Percentiles rank a stretch among this genome's conserved stretches.
Evolutionary conservation across 495 filamentous ascomycete species (phyloP).

Genomic region (Neohortaea acidophila): DNA sequence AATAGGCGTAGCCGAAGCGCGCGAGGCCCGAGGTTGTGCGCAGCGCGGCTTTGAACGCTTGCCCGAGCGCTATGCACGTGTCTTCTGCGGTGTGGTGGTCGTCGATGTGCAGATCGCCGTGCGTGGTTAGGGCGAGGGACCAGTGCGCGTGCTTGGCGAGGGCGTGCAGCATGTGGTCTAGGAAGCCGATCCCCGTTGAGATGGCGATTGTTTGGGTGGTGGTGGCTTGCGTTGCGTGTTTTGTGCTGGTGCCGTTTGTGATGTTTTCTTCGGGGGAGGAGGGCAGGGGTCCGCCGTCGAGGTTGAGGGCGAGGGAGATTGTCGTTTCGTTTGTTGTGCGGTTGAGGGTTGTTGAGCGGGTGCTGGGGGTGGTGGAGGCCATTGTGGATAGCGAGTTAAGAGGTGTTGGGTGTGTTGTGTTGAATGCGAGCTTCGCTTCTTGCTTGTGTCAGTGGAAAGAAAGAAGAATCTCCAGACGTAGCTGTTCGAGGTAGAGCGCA

Average conservation of each 20-base stretch:
- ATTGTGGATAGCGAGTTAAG: slow-evolving; percentile 5
- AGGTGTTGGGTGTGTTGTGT: not conserved
- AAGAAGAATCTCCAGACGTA: too few relatives aligned
- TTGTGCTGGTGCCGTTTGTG: slow-evolving; percentile 6
- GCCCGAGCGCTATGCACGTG: slow-evolving; percentile 75
- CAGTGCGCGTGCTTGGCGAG: slow-evolving; percentile 90
- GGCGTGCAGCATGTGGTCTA: slow-evolving; percentile 98
- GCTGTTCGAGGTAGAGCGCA: too few relatives aligned
- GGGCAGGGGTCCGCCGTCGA: slow-evolving; percentile 70
- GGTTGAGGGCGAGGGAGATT: slow-evolving; percentile 75
- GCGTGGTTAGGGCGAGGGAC: slow-evolving; percentile 65
- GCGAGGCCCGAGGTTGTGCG: slow-evolving; percentile 62
- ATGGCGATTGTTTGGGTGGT: slow-evolving; percentile 71
- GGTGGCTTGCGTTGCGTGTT: slow-evolving; percentile 68
- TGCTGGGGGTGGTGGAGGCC: slow-evolving; percentile 11
- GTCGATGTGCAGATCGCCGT: slow-evolving; percentile 88
- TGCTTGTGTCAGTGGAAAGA: too few relatives aligned
- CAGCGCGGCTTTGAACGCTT: slow-evolving; percentile 64
- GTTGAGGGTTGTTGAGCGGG: slow-evolving; percentile 56
- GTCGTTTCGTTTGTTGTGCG: slow-evolving; percentile 95
- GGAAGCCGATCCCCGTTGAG: slow-evolving; percentile 91
- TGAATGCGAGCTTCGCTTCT: too few relatives aligned
- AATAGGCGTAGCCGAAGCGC: slow-evolving; percentile 81
- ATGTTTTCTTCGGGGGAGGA: not conserved
- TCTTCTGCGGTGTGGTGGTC: slow-evolving; percentile 98